Base-by-base conservation (phyloP, 257 asterid species). In the Fraxinus americana region DNA sequence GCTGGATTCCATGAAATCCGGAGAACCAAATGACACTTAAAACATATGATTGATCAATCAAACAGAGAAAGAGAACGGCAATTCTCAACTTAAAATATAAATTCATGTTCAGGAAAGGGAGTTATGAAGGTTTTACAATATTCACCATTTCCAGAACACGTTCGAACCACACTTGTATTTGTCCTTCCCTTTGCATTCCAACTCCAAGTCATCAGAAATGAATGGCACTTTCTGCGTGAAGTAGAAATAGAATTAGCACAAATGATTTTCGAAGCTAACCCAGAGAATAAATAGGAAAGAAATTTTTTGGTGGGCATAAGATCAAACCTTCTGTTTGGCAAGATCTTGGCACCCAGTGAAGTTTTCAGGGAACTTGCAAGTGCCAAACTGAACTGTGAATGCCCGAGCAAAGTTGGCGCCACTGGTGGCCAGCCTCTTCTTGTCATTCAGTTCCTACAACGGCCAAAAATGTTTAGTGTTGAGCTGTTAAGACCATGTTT, bases 301-400 rank as follows among this genome's bases (percentile, higher is more conserved):
- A n/a, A 13, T 0, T 11, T 30, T 9, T 29, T 75, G 10, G 67
- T 43, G 50, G 14, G 50, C 50, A 11, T 43, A 0, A 41, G 48
- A 41, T 41, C 14, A 43, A 12, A 92, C 97, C 99, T 93, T 92
- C 81, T 85, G 97, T 83, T 93, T 96, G 88, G 99, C 99, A 77
- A 96, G 98, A 84, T 96, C 99, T 85, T 96, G 98, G 94, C 99
- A 96, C 61, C 98, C 98, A 45, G 99, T 93, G 90, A 96, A 96
- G 89, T 96, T 96, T 82, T 96, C 96, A n/a, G 98, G 99, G 92
- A 96, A 96, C 87, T 96, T 96, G 97, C 99, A 96, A 2, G 97
- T 82, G 38, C 99, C 99, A 73, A 96, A 96, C 81, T 89, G 91
- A 75, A 93, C 99, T 0, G 99, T 96, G 85, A 17, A 85, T 8